Percentiles rank a stretch among this genome's conserved stretches.
phyloP scores from a whole-genome alignment of 148 eudicot species.

The Heliamphora exappendiculata region DNA sequence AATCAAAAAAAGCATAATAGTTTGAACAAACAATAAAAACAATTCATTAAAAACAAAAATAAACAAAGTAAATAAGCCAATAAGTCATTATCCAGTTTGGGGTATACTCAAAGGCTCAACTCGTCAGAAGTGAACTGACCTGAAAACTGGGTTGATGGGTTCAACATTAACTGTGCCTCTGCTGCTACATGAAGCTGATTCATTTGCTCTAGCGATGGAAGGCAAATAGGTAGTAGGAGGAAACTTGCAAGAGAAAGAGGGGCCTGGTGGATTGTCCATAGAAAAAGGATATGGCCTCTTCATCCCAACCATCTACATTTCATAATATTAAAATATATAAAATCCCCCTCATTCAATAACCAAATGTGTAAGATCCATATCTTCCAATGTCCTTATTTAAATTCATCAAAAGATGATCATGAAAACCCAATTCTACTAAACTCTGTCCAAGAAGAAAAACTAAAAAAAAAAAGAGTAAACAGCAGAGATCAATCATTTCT shows the following conservation, averaged over 20 bases:
- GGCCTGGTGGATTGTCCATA: constrained; percentile 35
- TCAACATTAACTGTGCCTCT: constrained; percentile 25
- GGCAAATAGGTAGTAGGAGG: constrained; percentile 12
- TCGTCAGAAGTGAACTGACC: constrained; percentile 27
- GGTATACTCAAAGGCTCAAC: too few species aligned
- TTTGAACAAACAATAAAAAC: too few species aligned
- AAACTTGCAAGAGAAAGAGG: constrained; percentile 30
- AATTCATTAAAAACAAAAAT: too few species aligned
- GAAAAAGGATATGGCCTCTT: constrained; percentile 55
- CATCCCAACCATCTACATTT: constrained; percentile 50
- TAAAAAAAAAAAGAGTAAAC: neutral
- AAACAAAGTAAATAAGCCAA: too few species aligned
- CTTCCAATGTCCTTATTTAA: neutral
- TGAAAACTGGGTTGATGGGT: constrained; percentile 22
- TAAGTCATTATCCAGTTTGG: too few species aligned
- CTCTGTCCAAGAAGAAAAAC: too few species aligned
- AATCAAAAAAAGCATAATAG: too few species aligned
- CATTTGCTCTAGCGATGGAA: constrained; percentile 22
- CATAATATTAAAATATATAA: neutral
- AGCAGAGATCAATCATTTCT: too few species aligned
- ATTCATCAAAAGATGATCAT: neutral
- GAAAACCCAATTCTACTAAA: neutral
- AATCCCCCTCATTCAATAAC: neutral
- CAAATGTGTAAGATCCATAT: neutral
- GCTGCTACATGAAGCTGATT: constrained; percentile 26